Percentiles rank a stretch among this genome's conserved stretches.
These are phyloP conservation scores for Psilocybe cyanescens DNA, from an alignment of 768 basidiomycete genomes.

Conservation along the genomic window DNA sequence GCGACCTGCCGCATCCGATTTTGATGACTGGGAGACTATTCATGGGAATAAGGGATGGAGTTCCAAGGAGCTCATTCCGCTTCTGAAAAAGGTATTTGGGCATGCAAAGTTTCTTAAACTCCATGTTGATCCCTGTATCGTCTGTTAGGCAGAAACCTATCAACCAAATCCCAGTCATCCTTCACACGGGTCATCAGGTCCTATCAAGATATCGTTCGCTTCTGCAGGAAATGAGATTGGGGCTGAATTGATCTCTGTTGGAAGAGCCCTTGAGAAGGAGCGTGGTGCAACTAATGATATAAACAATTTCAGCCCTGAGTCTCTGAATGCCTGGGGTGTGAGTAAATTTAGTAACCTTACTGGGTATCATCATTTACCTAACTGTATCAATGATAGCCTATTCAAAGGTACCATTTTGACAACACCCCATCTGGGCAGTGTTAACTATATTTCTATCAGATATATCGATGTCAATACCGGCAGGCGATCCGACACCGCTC, in stretches of 20 bases:
- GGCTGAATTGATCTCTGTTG: conserved; percentile 51
- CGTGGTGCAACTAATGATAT: conserved; percentile 48
- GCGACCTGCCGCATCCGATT: conserved; percentile 64
- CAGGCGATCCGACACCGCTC: conserved; percentile 57
- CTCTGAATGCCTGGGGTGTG: conserved; percentile 31
- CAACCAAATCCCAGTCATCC: conserved; percentile 28
- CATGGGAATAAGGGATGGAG: conserved; percentile 66
- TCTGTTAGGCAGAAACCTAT: conserved; percentile 43
- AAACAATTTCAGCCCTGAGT: conserved; percentile 44
- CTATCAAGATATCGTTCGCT: conserved; percentile 51
- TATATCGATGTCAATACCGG: conserved; percentile 58
- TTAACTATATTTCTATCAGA: conserved; percentile 23
- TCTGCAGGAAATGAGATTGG: conserved; percentile 42
- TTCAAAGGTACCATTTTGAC: conserved; percentile 14
- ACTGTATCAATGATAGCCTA: conserved; percentile 6
- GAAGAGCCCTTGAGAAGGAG: conserved; percentile 47
- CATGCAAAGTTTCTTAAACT: neutral
- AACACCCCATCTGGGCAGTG: neutral
- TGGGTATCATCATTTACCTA: neutral
- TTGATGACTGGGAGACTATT: conserved; percentile 61
- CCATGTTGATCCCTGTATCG: neutral
- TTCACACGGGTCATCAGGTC: conserved; percentile 53
- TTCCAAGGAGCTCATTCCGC: conserved; percentile 56
- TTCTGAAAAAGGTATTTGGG: conserved; percentile 54
- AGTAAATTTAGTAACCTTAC: neutral